Evolutionary conservation across 495 filamentous ascomycete species (phyloP).

Genomic region (Baudoinia panamericana): DNA sequence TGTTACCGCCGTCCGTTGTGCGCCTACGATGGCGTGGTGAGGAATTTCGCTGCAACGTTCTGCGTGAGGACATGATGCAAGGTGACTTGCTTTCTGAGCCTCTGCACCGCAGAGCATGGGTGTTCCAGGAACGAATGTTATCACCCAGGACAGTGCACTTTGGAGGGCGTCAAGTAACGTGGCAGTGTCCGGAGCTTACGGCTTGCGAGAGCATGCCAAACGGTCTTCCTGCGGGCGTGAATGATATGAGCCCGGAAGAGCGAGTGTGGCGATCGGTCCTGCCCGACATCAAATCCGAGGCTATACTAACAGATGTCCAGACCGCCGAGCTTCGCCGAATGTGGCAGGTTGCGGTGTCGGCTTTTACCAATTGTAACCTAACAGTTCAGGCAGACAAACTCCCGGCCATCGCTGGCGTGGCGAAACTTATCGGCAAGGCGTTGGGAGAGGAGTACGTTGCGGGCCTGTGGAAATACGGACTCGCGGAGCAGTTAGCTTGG

Average conservation of each 20-base stretch:
- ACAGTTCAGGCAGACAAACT: constrained; percentile 4
- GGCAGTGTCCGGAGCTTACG: constrained; percentile 4
- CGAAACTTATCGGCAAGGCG: neutral
- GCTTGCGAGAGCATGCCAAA: constrained; percentile 7
- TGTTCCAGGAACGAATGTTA: constrained; percentile 7
- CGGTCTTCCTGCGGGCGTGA: neutral
- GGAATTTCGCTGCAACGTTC: neutral
- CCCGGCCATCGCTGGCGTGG: constrained; percentile 7
- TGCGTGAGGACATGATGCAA: neutral
- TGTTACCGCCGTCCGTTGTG: neutral
- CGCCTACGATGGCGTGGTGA: neutral
- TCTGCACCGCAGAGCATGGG: constrained; percentile 4
- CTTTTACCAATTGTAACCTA: constrained; percentile 5
- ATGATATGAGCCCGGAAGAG: neutral
- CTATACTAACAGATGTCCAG: neutral
- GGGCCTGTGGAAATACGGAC: constrained; percentile 3
- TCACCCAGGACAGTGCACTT: constrained; percentile 7
- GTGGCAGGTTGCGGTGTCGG: neutral
- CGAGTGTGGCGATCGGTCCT: neutral
- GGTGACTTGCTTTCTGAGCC: constrained; percentile 2
- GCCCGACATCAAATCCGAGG: neutral
- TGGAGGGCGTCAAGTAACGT: constrained; percentile 1
- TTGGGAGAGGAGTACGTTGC: constrained; percentile 2
- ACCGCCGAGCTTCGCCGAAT: neutral
- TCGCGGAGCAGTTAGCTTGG: constrained; percentile 3